Evolutionary conservation across 225 moss, liverwort and hornwort species (phyloP).

Genomic region (Pseudisothecium myosuroides): DNA sequence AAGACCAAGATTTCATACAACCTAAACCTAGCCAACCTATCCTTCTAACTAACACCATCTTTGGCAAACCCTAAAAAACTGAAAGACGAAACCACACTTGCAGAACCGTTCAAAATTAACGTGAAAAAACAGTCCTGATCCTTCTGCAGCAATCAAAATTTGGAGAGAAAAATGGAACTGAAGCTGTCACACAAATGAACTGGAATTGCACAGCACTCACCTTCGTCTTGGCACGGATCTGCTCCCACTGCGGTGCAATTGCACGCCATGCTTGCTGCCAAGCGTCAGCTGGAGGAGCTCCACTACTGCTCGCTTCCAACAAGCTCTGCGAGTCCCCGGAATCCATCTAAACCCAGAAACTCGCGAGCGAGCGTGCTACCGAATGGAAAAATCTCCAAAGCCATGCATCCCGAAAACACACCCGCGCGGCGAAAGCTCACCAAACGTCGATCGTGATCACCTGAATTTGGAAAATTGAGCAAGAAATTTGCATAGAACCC

Average conservation of each 20-base stretch:
- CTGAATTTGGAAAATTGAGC: neutral
- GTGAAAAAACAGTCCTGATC: neutral
- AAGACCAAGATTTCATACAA: neutral
- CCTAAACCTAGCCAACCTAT: neutral
- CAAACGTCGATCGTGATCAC: neutral
- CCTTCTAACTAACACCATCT: neutral
- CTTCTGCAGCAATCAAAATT: neutral
- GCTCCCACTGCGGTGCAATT: constrained; percentile 55
- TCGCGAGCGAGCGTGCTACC: neutral
- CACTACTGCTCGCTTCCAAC: neutral
- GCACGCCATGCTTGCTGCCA: constrained; percentile 65
- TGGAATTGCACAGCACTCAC: constrained; percentile 1
- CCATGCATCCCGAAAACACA: neutral
- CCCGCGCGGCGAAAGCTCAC: neutral
- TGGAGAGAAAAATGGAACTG: neutral
- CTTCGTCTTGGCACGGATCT: constrained; percentile 44
- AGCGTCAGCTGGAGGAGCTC: constrained; percentile 38
- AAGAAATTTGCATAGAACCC: neutral
- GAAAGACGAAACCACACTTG: neutral
- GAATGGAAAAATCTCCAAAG: neutral
- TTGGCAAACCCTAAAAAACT: neutral
- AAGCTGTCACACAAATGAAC: neutral
- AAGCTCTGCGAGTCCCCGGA: constrained; percentile 10
- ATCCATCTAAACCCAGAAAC: constrained; percentile 9
- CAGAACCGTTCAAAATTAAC: neutral